phyloP scores from a whole-genome alignment of 495 filamentous ascomycete genomes.

The Neurospora cerealis region DNA sequence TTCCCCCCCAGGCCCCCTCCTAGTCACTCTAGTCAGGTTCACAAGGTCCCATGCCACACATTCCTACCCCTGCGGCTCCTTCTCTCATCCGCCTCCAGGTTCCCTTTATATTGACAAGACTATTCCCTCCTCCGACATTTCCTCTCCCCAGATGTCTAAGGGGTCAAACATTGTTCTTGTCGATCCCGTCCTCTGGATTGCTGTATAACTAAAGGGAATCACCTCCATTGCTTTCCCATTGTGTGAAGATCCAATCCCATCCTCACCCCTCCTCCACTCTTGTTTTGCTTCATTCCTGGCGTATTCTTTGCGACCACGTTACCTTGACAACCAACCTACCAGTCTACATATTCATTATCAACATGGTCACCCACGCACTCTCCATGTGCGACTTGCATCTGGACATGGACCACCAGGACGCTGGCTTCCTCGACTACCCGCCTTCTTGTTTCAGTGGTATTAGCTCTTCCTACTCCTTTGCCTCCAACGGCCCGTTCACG shows the following conservation, averaged over 20 bases:
- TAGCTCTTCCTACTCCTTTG: slow-evolving; percentile 27
- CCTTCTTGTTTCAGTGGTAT: slow-evolving; percentile 15
- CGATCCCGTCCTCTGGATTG: slow-evolving; percentile 4
- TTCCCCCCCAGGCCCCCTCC: background rate
- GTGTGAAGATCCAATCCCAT: slow-evolving; percentile 7
- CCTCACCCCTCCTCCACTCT: background rate
- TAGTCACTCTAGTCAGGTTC: slow-evolving; percentile 5
- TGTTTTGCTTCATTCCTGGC: background rate
- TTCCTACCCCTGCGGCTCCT: slow-evolving; percentile 11
- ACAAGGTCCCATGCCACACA: slow-evolving; percentile 5
- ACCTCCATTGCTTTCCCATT: slow-evolving; percentile 10
- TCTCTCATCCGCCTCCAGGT: background rate
- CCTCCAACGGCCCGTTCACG: slow-evolving; percentile 28
- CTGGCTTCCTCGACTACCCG: slow-evolving; percentile 18
- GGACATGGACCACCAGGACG: slow-evolving; percentile 13
- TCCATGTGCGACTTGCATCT: slow-evolving; percentile 13
- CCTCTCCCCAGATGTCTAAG: slow-evolving; percentile 13
- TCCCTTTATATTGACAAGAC: slow-evolving; percentile 17
- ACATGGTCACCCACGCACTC: slow-evolving; percentile 10
- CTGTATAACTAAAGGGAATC: slow-evolving; percentile 14
- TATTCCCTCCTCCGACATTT: slow-evolving; percentile 12
- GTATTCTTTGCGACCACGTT: background rate
- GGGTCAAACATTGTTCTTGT: slow-evolving; percentile 1
- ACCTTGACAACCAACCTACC: background rate
- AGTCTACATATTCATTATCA: background rate